A percentile compares a stretch with the other conserved stretches of the same genome.
Conservation (phyloP, 345 rosid genomes). For the Carallia brachiata region DNA sequence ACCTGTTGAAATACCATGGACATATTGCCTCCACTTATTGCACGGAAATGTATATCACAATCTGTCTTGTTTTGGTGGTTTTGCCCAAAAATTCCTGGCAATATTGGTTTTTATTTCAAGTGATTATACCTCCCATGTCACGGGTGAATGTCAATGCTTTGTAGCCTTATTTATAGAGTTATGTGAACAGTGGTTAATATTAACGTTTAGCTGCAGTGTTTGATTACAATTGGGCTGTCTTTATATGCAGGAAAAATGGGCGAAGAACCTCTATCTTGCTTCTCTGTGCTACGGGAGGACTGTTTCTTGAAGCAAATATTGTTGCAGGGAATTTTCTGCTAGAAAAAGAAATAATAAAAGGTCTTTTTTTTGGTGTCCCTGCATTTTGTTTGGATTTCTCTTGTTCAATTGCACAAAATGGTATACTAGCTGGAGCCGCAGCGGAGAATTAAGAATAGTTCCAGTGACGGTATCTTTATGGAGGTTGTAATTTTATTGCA, state of each 20-base stretch:
- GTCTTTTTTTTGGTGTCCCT: too few species aligned
- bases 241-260: conserved; percentile 39
- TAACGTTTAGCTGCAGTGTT: too few species aligned
- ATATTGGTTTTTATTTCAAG: not conserved
- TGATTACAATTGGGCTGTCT: too few species aligned
- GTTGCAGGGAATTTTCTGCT: not conserved
- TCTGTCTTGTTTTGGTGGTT: not conserved
- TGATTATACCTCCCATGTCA: not conserved
- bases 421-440: conserved; percentile 9
- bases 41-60: not conserved
- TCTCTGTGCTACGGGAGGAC: conserved; percentile 40
- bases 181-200: too few species aligned
- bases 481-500: conserved; percentile 2
- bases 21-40: not conserved
- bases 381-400: not conserved
- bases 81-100: not conserved
- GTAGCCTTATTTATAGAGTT: not conserved
- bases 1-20: not conserved
- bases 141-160: not conserved
- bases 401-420: conserved; percentile 15
- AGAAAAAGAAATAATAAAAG: not conserved
- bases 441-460: not conserved
- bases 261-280: conserved; percentile 38
- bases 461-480: not conserved
- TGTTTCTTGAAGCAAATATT: conserved; percentile 26